Evolutionary conservation across 371 early-diverging fungal species (phyloP), one percentile per base, ranked within the genome.

Genomic region (Mortierella sp.): DNA sequence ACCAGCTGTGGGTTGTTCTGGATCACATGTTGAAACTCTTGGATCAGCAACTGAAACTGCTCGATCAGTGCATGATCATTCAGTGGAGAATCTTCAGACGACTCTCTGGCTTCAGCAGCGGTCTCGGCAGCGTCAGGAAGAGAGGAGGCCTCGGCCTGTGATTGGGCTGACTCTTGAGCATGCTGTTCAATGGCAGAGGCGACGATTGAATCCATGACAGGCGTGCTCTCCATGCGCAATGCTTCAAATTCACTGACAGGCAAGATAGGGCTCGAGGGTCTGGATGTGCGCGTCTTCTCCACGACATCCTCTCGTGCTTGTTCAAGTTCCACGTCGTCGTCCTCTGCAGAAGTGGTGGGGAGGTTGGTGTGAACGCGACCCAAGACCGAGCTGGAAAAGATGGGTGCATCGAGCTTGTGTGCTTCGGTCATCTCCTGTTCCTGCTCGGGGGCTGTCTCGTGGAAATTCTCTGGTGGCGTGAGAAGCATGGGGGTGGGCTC

Each of bases 181-280:
- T 72, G 72, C 21, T 72, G 72, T 47, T 72, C 72, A 28, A 72
- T 72, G 12, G 72, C 72, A 18, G 72, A 72, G 34, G 72, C 72
- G 19, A 72, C 62, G 39, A 72, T 72, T 31, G 62, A 61, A 12
- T 61, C 48, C 72, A 72, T 72, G 26, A 72, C 63, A 16, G 72
- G 51, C 2, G 56, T 66, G 50, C 53, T 59, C 16, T 67, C 63
- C 72, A 72, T 62, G 34, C 54, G 57, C 3, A 72, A 56, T n/a
- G 67, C 62, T 50, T 72, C 72, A 53, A 72, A 66, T n/a, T 72
- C 67, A 19, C 34, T 30, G 24, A 71, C 57, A 24, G 72, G 72
- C 18, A 63, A 19, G 3, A 58, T 18, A 4, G 61, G 56, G 42
- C 55, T 59, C 14, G 61, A 61, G 16, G 61, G 38, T 18, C 27